Percentiles rank a stretch among this genome's conserved stretches.
phyloP scores from a whole-genome alignment of 2,329 filamentous ascomycete genomes.

The Cladophialophora yegresii region DNA sequence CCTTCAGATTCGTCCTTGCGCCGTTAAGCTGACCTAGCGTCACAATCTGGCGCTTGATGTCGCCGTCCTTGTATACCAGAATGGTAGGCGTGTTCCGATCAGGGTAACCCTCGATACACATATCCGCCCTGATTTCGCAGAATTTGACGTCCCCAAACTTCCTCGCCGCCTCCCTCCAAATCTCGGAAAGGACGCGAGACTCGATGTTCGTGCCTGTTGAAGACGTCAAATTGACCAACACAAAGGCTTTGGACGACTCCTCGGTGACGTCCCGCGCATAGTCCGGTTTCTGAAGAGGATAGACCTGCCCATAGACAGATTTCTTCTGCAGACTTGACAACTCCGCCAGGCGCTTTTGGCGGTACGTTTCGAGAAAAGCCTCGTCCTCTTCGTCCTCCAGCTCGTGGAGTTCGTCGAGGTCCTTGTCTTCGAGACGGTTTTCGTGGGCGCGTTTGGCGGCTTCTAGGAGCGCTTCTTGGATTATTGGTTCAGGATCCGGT shows the following conservation, averaged over 20 bases:
- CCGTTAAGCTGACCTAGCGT: conserved; percentile 80
- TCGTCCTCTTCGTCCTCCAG: conserved; percentile 97
- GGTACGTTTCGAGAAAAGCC: conserved; percentile 82
- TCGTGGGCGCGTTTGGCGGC: conserved; percentile 82
- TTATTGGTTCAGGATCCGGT: conserved; percentile 90
- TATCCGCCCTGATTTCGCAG: conserved; percentile 86
- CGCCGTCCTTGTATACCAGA: conserved; percentile 84
- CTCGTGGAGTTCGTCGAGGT: conserved; percentile 88
- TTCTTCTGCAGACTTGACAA: conserved; percentile 73
- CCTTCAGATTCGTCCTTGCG: conserved; percentile 66
- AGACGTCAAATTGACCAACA: conserved; percentile 79
- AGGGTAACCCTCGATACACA: conserved; percentile 96
- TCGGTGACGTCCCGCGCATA: conserved; percentile 91
- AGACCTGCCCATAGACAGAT: conserved; percentile 83
- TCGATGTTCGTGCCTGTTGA: conserved; percentile 78
- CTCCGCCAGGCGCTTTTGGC: conserved; percentile 80
- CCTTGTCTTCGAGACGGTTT: conserved; percentile 89
- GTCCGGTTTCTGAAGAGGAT: conserved; percentile 91
- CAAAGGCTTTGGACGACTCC: conserved; percentile 68
- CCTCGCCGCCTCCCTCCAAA: conserved; percentile 80
- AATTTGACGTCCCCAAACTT: conserved; percentile 97
- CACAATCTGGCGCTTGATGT: conserved; percentile 90
- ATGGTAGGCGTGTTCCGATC: conserved; percentile 94
- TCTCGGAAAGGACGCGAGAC: conserved; percentile 76
- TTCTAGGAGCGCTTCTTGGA: conserved; percentile 88